Percentiles rank a stretch among this genome's conserved stretches.
Evolutionary conservation across 2,329 filamentous ascomycete species (phyloP).

Genomic region (Colletotrichum noveboracense): DNA sequence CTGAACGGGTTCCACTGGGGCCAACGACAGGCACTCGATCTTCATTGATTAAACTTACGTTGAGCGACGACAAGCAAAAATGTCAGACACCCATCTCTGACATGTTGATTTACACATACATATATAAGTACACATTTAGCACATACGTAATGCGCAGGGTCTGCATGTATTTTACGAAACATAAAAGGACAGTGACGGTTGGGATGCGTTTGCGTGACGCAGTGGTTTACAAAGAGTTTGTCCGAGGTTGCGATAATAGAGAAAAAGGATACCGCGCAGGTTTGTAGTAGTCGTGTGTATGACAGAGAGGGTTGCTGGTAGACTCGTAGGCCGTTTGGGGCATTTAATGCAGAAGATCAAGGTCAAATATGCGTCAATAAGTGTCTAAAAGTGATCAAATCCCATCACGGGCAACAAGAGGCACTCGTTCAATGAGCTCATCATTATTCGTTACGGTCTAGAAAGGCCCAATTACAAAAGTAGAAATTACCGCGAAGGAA

Average conservation of each 20-base stretch:
- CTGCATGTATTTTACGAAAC: background rate
- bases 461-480: background rate
- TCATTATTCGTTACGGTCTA: background rate
- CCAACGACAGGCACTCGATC: conserved; percentile 1
- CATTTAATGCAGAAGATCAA: background rate
- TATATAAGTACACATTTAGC: background rate
- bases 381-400: background rate
- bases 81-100: background rate
- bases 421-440: background rate
- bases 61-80: background rate
- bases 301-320: background rate
- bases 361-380: background rate
- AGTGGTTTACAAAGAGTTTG: background rate
- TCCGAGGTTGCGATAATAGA: background rate
- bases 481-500: background rate
- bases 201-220: background rate
- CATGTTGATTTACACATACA: background rate
- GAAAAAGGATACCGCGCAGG: background rate
- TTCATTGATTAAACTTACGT: background rate
- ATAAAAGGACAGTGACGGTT: background rate
- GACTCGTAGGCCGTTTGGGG: background rate
- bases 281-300: background rate
- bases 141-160: background rate
- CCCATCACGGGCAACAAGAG: background rate
- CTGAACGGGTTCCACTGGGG: conserved; percentile 32